Evolutionary conservation across 306 rosid species (phyloP).

Genomic region (Datisca glomerata): DNA sequence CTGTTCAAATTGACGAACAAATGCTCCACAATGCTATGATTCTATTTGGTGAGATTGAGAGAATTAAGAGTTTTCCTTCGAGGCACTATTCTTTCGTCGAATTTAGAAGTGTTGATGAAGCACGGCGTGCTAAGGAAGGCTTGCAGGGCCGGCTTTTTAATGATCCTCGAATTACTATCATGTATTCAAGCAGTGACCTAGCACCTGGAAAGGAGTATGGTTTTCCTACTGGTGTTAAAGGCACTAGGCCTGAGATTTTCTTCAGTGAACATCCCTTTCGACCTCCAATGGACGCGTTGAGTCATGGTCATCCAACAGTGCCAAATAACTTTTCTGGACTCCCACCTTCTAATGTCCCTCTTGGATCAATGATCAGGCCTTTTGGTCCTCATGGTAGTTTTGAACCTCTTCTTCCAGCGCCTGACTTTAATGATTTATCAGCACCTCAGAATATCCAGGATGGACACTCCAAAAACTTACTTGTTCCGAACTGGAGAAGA

Average conservation of each 20-base stretch:
- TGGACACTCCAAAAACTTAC: slow-evolving; percentile 45
- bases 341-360: slow-evolving; percentile 36
- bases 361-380: slow-evolving; percentile 62
- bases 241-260: slow-evolving; percentile 56
- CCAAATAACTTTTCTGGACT: slow-evolving; percentile 60
- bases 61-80: slow-evolving; percentile 82
- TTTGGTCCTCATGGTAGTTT: slow-evolving; percentile 67
- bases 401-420: slow-evolving; percentile 48
- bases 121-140: slow-evolving; percentile 97
- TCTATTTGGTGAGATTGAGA: slow-evolving; percentile 95
- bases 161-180: slow-evolving; percentile 84
- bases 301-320: slow-evolving; percentile 51
- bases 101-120: slow-evolving; percentile 96
- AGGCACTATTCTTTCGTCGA: slow-evolving; percentile 83
- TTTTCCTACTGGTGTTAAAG: slow-evolving; percentile 43
- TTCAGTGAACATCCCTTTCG: slow-evolving; percentile 47
- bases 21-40: slow-evolving; percentile 99
- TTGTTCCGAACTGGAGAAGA: slow-evolving; percentile 76
- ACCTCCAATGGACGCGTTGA: slow-evolving; percentile 46
- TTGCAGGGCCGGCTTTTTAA: slow-evolving; percentile 96
- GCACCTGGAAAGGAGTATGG: slow-evolving; percentile 62
- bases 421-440: slow-evolving; percentile 49
- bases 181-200: slow-evolving; percentile 73
- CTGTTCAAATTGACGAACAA: slow-evolving; percentile 90
- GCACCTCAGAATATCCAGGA: slow-evolving; percentile 50